Evolutionary conservation across 23 red algal genomes (phyloP).

Genomic region (Pyropia yezoensis): DNA sequence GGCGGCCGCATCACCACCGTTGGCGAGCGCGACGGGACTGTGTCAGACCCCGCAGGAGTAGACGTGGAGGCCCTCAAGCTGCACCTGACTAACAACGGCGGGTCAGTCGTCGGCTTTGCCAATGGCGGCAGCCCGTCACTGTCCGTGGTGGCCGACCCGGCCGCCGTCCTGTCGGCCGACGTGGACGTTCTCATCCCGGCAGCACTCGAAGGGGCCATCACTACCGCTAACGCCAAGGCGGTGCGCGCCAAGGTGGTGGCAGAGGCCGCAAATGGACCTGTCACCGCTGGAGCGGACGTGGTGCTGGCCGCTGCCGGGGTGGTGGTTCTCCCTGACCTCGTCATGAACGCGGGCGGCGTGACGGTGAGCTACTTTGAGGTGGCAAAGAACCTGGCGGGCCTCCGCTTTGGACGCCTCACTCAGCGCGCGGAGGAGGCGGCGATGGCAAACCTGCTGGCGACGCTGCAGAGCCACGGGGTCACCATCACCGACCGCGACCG

Average conservation of each 20-base stretch:
- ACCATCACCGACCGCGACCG: conserved; percentile 49
- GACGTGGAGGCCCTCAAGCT: conserved; percentile 32
- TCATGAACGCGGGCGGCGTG: conserved; percentile 92
- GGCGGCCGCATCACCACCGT: conserved; percentile 67
- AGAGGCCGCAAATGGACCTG: conserved; percentile 90
- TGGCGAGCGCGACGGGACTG: conserved; percentile 75
- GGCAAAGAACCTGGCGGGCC: conserved; percentile 88
- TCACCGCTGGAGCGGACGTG: conserved; percentile 78
- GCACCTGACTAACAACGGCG: conserved; percentile 23
- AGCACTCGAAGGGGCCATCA: conserved; percentile 84
- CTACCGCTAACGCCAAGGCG: conserved; percentile 34
- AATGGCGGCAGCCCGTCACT: conserved; percentile 51
- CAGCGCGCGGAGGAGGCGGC: conserved; percentile 79
- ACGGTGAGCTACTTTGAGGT: conserved; percentile 83
- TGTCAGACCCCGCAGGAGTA: conserved; percentile 47
- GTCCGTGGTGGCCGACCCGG: conserved; percentile 20
- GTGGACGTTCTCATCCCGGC: conserved; percentile 87
- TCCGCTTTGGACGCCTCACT: conserved; percentile 86
- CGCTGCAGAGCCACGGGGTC: conserved; percentile 79
- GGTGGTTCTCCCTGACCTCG: conserved; percentile 76
- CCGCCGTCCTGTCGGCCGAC: conserved; percentile 25
- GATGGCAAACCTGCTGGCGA: conserved; percentile 43
- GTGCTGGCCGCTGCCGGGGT: conserved; percentile 57
- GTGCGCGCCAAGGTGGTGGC: conserved; percentile 73
- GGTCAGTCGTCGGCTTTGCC: conserved; percentile 34